Percentiles rank a stretch among this genome's conserved stretches.
These are phyloP conservation scores for Daldinia sp. DNA, from an alignment of 2,329 filamentous ascomycete species.

Conservation along the genomic window DNA sequence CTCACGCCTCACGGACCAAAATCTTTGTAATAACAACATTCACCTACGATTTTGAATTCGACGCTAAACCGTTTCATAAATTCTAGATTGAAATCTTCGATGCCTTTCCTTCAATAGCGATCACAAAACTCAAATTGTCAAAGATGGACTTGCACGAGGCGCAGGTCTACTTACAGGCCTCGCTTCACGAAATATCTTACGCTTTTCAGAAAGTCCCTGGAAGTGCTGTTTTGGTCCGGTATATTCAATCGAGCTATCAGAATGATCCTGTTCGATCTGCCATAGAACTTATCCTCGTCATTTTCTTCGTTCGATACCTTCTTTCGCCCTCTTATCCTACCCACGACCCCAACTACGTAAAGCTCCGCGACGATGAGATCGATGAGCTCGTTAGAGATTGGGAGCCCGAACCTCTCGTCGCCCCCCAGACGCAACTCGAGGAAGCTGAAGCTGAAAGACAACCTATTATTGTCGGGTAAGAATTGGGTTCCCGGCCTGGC, in stretches of 20 bases:
- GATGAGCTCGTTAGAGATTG: conserved; percentile 97
- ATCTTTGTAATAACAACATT: neutral
- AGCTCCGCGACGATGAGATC: conserved; percentile 93
- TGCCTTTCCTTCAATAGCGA: conserved; percentile 10
- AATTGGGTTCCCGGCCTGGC: neutral
- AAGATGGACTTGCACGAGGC: conserved; percentile 71
- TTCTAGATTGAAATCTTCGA: conserved; percentile 12
- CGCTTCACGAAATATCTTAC: conserved; percentile 62
- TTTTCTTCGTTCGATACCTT: conserved; percentile 95
- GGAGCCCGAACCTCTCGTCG: conserved; percentile 91
- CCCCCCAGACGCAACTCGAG: conserved; percentile 76
- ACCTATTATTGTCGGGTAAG: conserved; percentile 87
- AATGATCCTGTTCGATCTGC: conserved; percentile 93
- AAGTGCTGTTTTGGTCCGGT: conserved; percentile 91
- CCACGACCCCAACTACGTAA: conserved; percentile 86
- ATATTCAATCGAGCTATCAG: conserved; percentile 97
- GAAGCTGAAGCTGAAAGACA: conserved; percentile 83
- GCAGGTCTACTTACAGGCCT: conserved; percentile 61
- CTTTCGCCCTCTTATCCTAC: conserved; percentile 93
- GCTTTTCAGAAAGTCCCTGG: conserved; percentile 91
- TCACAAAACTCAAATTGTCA: conserved; percentile 5
- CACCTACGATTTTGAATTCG: conserved; percentile 19
- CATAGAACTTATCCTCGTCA: conserved; percentile 90
- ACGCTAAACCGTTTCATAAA: conserved; percentile 6
- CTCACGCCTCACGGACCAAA: too few relatives aligned